Evolutionary conservation across 257 asterid genomes (phyloP), one percentile per base, ranked within the genome.

Genomic region (Paraleonurus japonicus): DNA sequence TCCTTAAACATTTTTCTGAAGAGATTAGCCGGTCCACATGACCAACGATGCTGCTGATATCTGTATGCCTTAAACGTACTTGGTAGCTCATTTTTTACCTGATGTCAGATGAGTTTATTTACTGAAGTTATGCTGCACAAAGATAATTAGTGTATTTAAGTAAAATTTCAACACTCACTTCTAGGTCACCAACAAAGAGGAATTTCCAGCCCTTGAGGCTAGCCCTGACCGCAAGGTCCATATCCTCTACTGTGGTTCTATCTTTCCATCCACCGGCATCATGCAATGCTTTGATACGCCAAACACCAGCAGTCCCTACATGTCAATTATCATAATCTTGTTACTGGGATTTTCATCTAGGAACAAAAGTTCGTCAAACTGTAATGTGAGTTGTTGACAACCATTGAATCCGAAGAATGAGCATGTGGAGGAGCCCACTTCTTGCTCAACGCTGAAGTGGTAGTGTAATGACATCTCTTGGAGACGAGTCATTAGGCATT

Each of bases 31-130:
- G 95, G 96, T 50, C 96, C 96, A 39, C 95, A 88, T 41, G 96
- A 89, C 96, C 98, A 92, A 57, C 96, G 87, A 65, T 89, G 98
- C 71, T 92, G 98, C 83, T 88, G 98, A 74, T 37, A 89, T 72
- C 96, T 82, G 57, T 88, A 92, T n/a, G 96, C 96, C 85, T 89
- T 89, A 78, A 88, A 92, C 50, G 90, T 89, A 72, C 98, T 92
- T 47, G 96, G 96, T 20, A 89, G 86, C 81, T 92, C 98, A 79
- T 85, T 88, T 86, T 86, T 92, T 0, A 92, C 98, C 98, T 89
- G 81, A 62, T 78, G 48, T 41, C 35, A 71, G 45, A 39, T 17
- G 20, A 39, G 48, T 41, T 60, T 28, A 65, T 28, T 41, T 41
- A 41, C 48, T 41, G 47, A 19, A 35, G 4, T 9, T 35, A 24